Base-by-base conservation (phyloP, 2,329 filamentous ascomycete genomes). In the Gnomoniopsis sp. region DNA sequence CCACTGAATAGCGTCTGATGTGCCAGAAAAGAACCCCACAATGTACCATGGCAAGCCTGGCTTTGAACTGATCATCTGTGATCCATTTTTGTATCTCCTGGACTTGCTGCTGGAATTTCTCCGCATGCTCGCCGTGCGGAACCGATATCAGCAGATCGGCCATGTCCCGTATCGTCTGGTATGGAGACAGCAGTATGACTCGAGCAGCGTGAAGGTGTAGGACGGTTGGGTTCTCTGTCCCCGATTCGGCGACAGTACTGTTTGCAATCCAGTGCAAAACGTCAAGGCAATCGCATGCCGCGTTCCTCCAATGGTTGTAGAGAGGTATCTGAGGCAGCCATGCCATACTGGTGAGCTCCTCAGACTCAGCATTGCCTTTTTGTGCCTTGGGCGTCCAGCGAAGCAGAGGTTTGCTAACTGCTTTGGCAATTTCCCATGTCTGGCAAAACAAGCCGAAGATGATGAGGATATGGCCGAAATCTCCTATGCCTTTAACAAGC, bases 221-320 rank as follows among this genome's bases (percentile, higher is more conserved):
- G 0, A 86, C 74, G 1, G 79, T 82, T 2, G 79, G 75, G 58
- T 84, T 80, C 59, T 85, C 82, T 6, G 78, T 70, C 0, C 82
- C 83, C 1, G 74, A 72, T 51, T 75, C 75, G 4, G 79, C 78
- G 33, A 82, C 77, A 0, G 74, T 75, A 46, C 75, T 78, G 62
- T 83, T 83, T 2, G 82, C 82, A 19, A 77, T 74, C 82, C 83
- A 85, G 64, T 86, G 81, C 2, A 86, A 71, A 1, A 84, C 75
- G 58, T 86, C 83, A 2, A 86, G 62, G 46, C 73, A 77, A 55
- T 79, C 78, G 46, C 76, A 75, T 17, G 74, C 70, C 3, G 74
- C 72, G 47, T 79, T 79, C 15, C 75, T 70, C 77, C 78, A 80
- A 34, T 59, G 57, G 33, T 59, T 59, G 41, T 59, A 59, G 22